Evolutionary conservation across 805 yeast species (phyloP), one percentile per base, ranked within the genome.

Genomic region (Saturnispora halmiae): DNA sequence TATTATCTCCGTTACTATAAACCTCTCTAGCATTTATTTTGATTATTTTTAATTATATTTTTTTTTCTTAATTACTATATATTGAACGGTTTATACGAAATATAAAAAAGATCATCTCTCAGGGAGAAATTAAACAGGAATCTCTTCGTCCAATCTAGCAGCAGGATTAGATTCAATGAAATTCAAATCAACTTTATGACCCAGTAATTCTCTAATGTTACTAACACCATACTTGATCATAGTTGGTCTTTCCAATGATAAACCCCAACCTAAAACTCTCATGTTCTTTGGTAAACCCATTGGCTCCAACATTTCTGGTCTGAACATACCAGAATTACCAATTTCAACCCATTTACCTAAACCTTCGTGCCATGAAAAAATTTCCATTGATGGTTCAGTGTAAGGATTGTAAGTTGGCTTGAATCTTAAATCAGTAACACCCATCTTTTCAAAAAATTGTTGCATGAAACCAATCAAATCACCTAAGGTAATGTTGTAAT

Each of bases 341-440:
- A 92, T 90, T 71, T 92, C 99, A 48, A 92, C 98, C 98, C 98
- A 94, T 63, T 86, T 92, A 53, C 73, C 79, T 55, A 92, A 73
- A 38, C 96, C 96, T 53, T 77, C 79, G 66, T 92, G 99, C 82
- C 85, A 92, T 37, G 96, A 92, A 64, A 82, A 92, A 51, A 92
- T 92, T 70, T 92, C 99, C 76, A 92, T 75, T 6, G 95, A 84
- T 44, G 99, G 99, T 67, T 92, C 99, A 44, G 99, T 92, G 74
- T 92, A 92, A 45, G 99, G 99, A 66, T 92, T 92, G 68, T 92
- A 92, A 30, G 99, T 94, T 50, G 99, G 96, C 70, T 92, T 92
- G 78, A 92, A 92, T 66, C 97, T 82, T 56, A 92, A 75, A 52
- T 87, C 82, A 51, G 79, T 77, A 44, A 94, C 98, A 61, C 98